A percentile compares a stretch with the other conserved stretches of the same genome.
These are phyloP conservation scores for Hemerocallis citrina DNA, from an alignment of 106 monocot genomes.

Conservation along the genomic window DNA sequence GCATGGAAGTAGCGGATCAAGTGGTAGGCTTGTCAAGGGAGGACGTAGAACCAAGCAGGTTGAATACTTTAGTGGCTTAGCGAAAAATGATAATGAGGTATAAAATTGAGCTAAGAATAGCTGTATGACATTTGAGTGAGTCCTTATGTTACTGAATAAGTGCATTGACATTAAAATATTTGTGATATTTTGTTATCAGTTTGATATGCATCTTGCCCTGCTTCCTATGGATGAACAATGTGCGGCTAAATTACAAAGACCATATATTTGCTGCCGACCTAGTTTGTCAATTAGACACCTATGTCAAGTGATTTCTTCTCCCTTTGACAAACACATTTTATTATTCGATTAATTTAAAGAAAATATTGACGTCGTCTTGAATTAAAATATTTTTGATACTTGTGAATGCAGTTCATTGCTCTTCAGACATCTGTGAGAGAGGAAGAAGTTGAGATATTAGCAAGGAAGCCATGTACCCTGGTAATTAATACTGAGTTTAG, in stretches of 20 bases:
- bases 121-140: neutral
- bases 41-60: slow-evolving; percentile 60
- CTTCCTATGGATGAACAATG: slow-evolving; percentile 54
- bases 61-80: slow-evolving; percentile 54
- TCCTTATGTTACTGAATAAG: neutral
- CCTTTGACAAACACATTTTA: neutral
- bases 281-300: slow-evolving; percentile 63
- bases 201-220: slow-evolving; percentile 67
- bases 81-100: slow-evolving; percentile 71
- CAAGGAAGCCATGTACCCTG: too few relatives aligned
- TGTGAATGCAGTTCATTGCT: slow-evolving; percentile 89
- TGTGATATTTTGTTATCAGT: slow-evolving; percentile 45
- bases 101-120: neutral
- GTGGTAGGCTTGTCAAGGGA: slow-evolving; percentile 51
- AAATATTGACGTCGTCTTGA: neutral
- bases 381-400: neutral
- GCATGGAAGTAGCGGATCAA: slow-evolving; percentile 54
- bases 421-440: slow-evolving; percentile 36
- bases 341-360: too few relatives aligned
- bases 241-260: slow-evolving; percentile 31
- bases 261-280: slow-evolving; percentile 75
- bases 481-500: slow-evolving; percentile 2
- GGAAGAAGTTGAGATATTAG: slow-evolving; percentile 58
- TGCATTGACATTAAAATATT: neutral
- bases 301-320: slow-evolving; percentile 42